These are phyloP conservation scores for Ophiostoma angusticollis DNA, from an alignment of 2,329 filamentous ascomycete genomes.

Conservation along the genomic window DNA sequence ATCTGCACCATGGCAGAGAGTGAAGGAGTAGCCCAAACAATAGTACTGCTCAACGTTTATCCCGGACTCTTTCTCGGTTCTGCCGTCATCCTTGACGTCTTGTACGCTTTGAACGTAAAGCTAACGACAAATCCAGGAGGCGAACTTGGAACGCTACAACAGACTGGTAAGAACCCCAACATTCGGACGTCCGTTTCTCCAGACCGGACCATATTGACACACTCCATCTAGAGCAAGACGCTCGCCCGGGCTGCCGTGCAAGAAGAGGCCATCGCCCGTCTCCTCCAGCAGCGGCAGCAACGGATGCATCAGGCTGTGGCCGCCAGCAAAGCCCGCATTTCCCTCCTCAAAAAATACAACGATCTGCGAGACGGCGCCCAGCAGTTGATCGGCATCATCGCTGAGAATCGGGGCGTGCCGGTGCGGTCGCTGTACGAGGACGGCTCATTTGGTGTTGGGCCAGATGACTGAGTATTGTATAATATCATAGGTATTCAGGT, in stretches of 20 bases:
- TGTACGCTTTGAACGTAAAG: too few relatives aligned
- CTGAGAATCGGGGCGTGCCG: conserved; percentile 22
- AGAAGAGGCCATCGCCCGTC: not conserved
- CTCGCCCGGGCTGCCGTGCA: conserved; percentile 7
- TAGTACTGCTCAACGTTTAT: too few relatives aligned
- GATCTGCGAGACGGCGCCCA: conserved; percentile 26
- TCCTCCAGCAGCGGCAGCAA: not conserved
- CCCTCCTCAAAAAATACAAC: conserved; percentile 24
- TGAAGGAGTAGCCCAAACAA: not conserved
- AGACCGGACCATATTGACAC: not conserved
- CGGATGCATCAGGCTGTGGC: not conserved
- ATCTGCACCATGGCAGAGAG: not conserved
- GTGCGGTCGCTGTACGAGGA: conserved; percentile 20
- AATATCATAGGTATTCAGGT: too few relatives aligned
- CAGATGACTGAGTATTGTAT: conserved; percentile 7
- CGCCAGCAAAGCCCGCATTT: conserved; percentile 13
- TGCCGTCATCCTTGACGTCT: not conserved
- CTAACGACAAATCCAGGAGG: conserved; percentile 1
- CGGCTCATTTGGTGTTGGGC: conserved; percentile 21
- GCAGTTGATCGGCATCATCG: conserved; percentile 26
- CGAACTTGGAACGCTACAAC: conserved; percentile 1
- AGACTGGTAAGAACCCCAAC: conserved; percentile 5
- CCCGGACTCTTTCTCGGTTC: too few relatives aligned
- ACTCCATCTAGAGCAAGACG: conserved; percentile 1
- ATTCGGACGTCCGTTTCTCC: too few relatives aligned